Evolutionary conservation across 108 stramenopile species (phyloP).

Genomic region (Nannochloropsis oceanica): DNA sequence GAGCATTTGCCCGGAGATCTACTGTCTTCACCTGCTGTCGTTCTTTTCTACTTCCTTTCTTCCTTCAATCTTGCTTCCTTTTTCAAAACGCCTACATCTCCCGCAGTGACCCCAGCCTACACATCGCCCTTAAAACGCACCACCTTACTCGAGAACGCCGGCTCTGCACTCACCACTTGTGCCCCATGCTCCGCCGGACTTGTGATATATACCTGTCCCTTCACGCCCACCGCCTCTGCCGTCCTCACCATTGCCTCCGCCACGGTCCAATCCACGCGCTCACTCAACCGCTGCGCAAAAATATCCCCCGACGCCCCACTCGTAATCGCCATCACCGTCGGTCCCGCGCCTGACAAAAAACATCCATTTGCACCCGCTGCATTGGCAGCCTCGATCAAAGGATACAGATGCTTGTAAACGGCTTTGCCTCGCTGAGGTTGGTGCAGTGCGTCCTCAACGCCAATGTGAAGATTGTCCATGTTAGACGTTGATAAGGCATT

Average conservation of each 20-base stretch:
- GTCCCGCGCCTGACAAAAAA: constrained; percentile 72
- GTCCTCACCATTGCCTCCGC: constrained; percentile 81
- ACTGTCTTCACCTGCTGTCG: neutral
- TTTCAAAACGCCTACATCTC: too few relatives aligned
- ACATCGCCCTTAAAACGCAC: constrained; percentile 25
- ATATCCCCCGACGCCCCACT: constrained; percentile 90
- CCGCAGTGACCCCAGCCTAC: neutral
- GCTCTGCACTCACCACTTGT: constrained; percentile 28
- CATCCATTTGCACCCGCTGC: neutral
- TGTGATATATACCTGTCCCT: constrained; percentile 43
- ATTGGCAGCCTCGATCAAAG: constrained; percentile 80
- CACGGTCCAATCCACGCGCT: constrained; percentile 75
- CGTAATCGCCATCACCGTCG: constrained; percentile 92
- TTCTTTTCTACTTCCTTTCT: neutral
- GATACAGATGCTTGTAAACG: constrained; percentile 77
- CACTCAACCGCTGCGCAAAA: constrained; percentile 85
- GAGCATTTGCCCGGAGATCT: neutral
- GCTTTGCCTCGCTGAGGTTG: constrained; percentile 86
- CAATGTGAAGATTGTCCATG: constrained; percentile 74
- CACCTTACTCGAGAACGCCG: constrained; percentile 6
- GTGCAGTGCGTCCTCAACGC: constrained; percentile 82
- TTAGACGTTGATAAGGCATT: constrained; percentile 72
- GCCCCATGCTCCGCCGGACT: constrained; percentile 35
- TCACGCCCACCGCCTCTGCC: constrained; percentile 42
- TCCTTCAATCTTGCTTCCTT: too few relatives aligned